A percentile compares a stretch with the other conserved stretches of the same genome.
phyloP scores from a whole-genome alignment of 2,329 filamentous ascomycete genomes.

The Curvularia sp. region DNA sequence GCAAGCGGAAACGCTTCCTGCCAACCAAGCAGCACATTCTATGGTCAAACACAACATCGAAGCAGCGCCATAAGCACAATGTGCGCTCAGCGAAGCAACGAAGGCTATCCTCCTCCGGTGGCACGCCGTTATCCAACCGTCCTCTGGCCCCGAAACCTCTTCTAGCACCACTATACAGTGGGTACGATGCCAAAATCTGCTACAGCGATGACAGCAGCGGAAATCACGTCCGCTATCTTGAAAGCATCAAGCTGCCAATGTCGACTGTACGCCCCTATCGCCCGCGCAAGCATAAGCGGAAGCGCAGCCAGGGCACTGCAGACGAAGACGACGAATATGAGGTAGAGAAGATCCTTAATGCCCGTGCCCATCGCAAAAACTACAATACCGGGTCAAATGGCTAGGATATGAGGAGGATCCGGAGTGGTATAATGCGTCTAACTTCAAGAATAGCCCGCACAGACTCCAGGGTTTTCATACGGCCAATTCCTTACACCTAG shows the following conservation, averaged over 20 bases:
- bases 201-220: conserved; percentile 8
- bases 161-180: background rate
- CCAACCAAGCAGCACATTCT: too few relatives aligned
- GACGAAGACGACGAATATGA: conserved; percentile 10
- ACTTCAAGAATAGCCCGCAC: conserved; percentile 12
- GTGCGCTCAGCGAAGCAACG: background rate
- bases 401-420: conserved; percentile 7
- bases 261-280: too few relatives aligned
- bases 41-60: conserved; percentile 1
- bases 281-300: conserved; percentile 5
- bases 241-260: too few relatives aligned
- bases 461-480: conserved; percentile 17
- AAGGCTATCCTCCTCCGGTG: conserved; percentile 3
- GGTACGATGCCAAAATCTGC: conserved; percentile 7
- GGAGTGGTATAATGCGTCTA: conserved; percentile 5
- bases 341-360: conserved; percentile 10
- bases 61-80: conserved; percentile 2
- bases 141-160: conserved; percentile 1
- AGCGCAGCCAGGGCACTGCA: background rate
- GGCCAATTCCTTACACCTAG: conserved; percentile 14
- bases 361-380: conserved; percentile 1
- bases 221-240: conserved; percentile 1
- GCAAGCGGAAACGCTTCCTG: too few relatives aligned
- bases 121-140: conserved; percentile 1
- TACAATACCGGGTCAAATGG: conserved; percentile 12